Percentiles rank a stretch among this genome's conserved stretches.
Evolutionary conservation across 2,329 filamentous ascomycete species (phyloP).

Genomic region (Calonectria honghensis): DNA sequence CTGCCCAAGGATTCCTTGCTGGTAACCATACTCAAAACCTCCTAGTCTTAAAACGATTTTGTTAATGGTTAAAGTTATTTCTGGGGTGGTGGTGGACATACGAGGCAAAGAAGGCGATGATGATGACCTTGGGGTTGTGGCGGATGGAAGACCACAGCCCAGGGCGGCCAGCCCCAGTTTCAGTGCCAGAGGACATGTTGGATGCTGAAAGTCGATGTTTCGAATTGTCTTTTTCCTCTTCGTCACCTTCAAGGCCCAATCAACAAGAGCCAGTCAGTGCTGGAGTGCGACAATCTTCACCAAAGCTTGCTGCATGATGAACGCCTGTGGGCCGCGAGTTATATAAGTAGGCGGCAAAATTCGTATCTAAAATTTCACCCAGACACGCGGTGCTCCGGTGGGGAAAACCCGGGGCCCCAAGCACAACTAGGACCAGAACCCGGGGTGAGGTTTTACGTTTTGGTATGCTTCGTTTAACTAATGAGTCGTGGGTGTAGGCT

Average conservation of each 20-base stretch:
- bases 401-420: constrained; percentile 24
- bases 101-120: constrained; percentile 53
- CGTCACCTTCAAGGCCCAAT: neutral
- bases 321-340: neutral
- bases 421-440: constrained; percentile 16
- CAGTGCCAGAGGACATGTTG: neutral
- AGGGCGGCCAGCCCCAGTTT: neutral
- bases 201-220: neutral
- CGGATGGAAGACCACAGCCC: constrained; percentile 43
- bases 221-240: neutral
- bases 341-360: constrained; percentile 6
- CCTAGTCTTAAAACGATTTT: constrained; percentile 36
- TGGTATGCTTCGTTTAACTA: neutral
- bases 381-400: constrained; percentile 7
- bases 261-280: neutral
- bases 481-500: constrained; percentile 1
- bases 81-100: neutral
- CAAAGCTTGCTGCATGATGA: neutral
- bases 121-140: constrained; percentile 49
- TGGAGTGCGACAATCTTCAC: neutral
- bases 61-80: neutral
- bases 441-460: constrained; percentile 12
- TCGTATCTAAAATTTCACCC: constrained; percentile 8
- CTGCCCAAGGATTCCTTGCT: constrained; percentile 73
- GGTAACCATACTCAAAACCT: constrained; percentile 52